These are phyloP conservation scores for Moringa oleifera DNA, from an alignment of 345 rosid species.

Conservation along the genomic window DNA sequence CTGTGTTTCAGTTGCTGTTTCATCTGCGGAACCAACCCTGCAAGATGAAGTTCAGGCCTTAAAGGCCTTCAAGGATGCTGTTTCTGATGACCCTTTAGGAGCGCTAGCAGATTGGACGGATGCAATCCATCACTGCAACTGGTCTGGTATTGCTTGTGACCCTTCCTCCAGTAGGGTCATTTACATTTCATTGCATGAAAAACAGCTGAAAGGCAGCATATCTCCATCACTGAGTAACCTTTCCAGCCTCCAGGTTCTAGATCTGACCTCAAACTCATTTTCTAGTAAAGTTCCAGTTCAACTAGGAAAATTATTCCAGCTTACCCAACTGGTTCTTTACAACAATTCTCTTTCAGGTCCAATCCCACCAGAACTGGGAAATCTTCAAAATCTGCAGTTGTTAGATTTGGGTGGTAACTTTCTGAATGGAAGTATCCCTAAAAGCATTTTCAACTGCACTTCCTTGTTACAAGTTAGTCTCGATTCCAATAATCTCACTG, in stretches of 20 bases:
- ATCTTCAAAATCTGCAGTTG: slow-evolving; percentile 39
- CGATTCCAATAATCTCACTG: slow-evolving; percentile 56
- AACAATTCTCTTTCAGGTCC: slow-evolving; percentile 55
- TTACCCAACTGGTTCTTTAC: slow-evolving; percentile 40
- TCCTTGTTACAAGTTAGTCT: slow-evolving; percentile 42
- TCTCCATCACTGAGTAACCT: slow-evolving; percentile 65
- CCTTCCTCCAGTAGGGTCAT: slow-evolving; percentile 34
- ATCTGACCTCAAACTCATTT: slow-evolving; percentile 56
- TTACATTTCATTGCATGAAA: slow-evolving; percentile 44
- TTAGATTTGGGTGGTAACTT: slow-evolving; percentile 60
- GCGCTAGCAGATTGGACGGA: slow-evolving; percentile 56
- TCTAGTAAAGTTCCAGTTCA: slow-evolving; percentile 54
- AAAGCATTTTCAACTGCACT: slow-evolving; percentile 47
- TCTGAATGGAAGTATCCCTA: slow-evolving; percentile 57
- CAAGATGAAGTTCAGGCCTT: slow-evolving; percentile 50
- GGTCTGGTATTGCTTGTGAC: slow-evolving; percentile 75
- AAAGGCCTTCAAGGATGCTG: slow-evolving; percentile 47
- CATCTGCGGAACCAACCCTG: slow-evolving; percentile 26
- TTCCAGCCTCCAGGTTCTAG: slow-evolving; percentile 88
- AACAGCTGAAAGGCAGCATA: slow-evolving; percentile 62
- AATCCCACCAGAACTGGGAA: slow-evolving; percentile 56
- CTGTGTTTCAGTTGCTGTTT: slow-evolving; percentile 9
- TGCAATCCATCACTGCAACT: slow-evolving; percentile 59
- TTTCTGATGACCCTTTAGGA: slow-evolving; percentile 53
- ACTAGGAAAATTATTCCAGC: slow-evolving; percentile 51